Conservation (phyloP, 805 yeast genomes). For the Yamadazyma philogaea region DNA sequence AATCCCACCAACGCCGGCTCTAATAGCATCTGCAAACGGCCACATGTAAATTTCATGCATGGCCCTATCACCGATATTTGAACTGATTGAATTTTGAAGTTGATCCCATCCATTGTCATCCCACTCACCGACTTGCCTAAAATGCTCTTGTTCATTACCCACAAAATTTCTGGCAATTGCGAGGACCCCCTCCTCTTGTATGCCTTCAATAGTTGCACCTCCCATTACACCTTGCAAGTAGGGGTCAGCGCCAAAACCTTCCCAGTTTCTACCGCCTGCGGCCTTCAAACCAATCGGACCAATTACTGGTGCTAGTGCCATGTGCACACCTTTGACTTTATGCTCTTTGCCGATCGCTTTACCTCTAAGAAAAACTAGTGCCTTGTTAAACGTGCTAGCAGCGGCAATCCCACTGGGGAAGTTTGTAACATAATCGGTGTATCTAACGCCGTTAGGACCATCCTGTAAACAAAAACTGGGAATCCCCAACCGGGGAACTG, state of each 20-base stretch:
- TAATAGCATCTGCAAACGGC: conserved; percentile 65
- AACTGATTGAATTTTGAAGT: conserved; percentile 42
- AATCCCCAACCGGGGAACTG: conserved; percentile 52
- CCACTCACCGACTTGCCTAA: conserved; percentile 54
- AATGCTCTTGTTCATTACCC: conserved; percentile 63
- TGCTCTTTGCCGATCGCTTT: conserved; percentile 57
- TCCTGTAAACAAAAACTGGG: conserved; percentile 59
- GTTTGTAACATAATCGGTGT: conserved; percentile 53
- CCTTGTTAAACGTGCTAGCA: conserved; percentile 56
- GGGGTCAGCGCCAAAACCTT: conserved; percentile 61
- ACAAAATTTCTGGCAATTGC: conserved; percentile 56
- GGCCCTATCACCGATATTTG: conserved; percentile 57
- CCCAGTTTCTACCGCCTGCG: conserved; percentile 65
- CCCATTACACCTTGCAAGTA: conserved; percentile 56
- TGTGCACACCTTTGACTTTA: conserved; percentile 51
- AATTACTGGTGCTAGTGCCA: conserved; percentile 53
- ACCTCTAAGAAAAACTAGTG: conserved; percentile 50
- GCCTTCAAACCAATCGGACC: conserved; percentile 65
- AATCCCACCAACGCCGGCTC: conserved; percentile 59
- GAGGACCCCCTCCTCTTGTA: conserved; percentile 56
- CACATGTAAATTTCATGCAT: conserved; percentile 61
- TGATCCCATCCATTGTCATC: conserved; percentile 42
- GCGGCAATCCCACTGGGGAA: conserved; percentile 60
- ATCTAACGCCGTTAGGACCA: conserved; percentile 60
- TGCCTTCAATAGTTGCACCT: conserved; percentile 50